phyloP scores from a whole-genome alignment of 441 rosid species.

The Euphorbia schlechtendalii region DNA sequence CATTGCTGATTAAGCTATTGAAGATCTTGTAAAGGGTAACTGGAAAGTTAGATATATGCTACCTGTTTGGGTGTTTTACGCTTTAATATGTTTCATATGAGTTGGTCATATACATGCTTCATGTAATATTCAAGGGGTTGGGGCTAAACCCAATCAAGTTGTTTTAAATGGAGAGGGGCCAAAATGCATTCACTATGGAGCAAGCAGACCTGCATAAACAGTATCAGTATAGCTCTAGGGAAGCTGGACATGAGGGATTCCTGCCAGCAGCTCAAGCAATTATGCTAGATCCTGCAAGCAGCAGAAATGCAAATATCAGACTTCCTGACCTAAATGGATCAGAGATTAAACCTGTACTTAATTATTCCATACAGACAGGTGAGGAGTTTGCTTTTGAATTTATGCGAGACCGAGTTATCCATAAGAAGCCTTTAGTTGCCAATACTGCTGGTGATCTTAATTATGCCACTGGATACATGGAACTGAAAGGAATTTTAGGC shows the following conservation, averaged over 20 bases:
- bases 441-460: slow-evolving; percentile 42
- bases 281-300: slow-evolving; percentile 39
- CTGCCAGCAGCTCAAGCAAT: slow-evolving; percentile 40
- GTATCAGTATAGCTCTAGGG: slow-evolving; percentile 37
- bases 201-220: slow-evolving; percentile 35
- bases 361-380: slow-evolving; percentile 92
- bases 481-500: slow-evolving; percentile 56
- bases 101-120: slow-evolving; percentile 12
- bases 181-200: slow-evolving; percentile 35
- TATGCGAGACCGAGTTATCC: slow-evolving; percentile 71
- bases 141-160: slow-evolving; percentile 12
- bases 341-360: slow-evolving; percentile 66
- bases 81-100: slow-evolving; percentile 3
- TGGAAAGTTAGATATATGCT: slow-evolving; percentile 4
- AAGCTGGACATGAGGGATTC: slow-evolving; percentile 45
- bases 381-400: slow-evolving; percentile 95
- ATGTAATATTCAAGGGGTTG: slow-evolving; percentile 12
- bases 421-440: slow-evolving; percentile 42
- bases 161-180: slow-evolving; percentile 24
- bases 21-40: slow-evolving; percentile 8
- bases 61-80: slow-evolving; percentile 3
- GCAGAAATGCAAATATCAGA: slow-evolving; percentile 32
- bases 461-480: slow-evolving; percentile 54
- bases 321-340: slow-evolving; percentile 38
- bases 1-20: slow-evolving; percentile 1